phyloP scores from a whole-genome alignment of 2,329 filamentous ascomycete species.

The Fusarium transvaalense region DNA sequence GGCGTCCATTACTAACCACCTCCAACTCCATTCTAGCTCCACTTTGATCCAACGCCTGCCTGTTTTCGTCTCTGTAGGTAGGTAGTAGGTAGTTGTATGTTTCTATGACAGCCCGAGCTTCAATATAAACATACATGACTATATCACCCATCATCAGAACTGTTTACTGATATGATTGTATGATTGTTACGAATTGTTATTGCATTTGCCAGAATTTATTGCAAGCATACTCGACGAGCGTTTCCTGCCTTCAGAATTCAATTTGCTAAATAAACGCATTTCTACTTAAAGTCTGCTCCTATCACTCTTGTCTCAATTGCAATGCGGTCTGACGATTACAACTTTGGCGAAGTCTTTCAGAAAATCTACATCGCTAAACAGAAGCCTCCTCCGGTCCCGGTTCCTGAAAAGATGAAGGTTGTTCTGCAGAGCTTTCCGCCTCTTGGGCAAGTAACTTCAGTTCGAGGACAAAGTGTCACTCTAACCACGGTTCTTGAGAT shows the following conservation, averaged over 20 bases:
- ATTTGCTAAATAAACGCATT: slow-evolving; percentile 26
- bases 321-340: slow-evolving; percentile 50
- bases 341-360: slow-evolving; percentile 55
- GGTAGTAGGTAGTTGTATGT: background rate
- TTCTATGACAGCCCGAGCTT: slow-evolving; percentile 15
- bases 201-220: background rate
- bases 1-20: slow-evolving; percentile 51
- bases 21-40: slow-evolving; percentile 26
- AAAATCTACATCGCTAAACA: slow-evolving; percentile 56
- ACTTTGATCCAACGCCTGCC: slow-evolving; percentile 27
- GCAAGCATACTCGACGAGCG: background rate
- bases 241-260: background rate
- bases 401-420: slow-evolving; percentile 53
- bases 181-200: background rate
- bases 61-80: slow-evolving; percentile 39
- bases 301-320: slow-evolving; percentile 22
- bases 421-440: slow-evolving; percentile 72
- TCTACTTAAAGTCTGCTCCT: slow-evolving; percentile 16
- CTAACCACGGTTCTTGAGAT: slow-evolving; percentile 80
- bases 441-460: slow-evolving; percentile 78
- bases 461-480: slow-evolving; percentile 61
- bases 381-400: slow-evolving; percentile 48
- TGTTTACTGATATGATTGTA: slow-evolving; percentile 8
- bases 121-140: slow-evolving; percentile 15
- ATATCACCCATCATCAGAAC: slow-evolving; percentile 5